phyloP scores from a whole-genome alignment of 2,329 filamentous ascomycete species.

The Kalaharituber pfeilii region DNA sequence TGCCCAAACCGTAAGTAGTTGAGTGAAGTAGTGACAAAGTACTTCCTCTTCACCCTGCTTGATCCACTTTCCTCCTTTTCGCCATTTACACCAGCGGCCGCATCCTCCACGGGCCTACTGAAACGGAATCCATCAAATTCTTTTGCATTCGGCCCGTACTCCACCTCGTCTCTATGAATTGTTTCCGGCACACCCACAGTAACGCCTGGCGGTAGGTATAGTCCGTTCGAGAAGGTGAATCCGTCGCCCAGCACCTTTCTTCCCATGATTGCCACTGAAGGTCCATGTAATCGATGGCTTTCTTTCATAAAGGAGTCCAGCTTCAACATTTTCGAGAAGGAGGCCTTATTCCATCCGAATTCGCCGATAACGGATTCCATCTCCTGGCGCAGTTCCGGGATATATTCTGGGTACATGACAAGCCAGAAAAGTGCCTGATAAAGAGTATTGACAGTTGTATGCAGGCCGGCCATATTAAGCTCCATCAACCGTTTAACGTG shows the following conservation, averaged over 20 bases:
- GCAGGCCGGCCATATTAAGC: background rate
- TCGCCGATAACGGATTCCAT: background rate
- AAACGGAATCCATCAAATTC: background rate
- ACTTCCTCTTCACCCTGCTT: background rate
- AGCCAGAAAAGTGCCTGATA: background rate
- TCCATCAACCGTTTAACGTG: background rate
- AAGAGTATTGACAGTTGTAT: background rate
- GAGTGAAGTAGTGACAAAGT: background rate
- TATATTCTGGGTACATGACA: background rate
- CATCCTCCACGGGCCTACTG: background rate
- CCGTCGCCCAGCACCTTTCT: background rate
- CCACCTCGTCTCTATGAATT: background rate
- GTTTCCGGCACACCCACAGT: background rate
- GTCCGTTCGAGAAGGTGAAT: background rate
- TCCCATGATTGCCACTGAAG: background rate
- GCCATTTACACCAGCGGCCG: no score
- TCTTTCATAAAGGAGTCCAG: background rate
- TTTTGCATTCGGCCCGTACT: background rate
- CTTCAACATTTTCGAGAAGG: background rate
- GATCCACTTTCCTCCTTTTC: background rate
- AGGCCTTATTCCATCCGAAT: background rate
- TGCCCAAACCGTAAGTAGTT: background rate
- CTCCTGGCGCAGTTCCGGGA: background rate
- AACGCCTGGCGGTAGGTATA: background rate
- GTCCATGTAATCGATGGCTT: background rate